Base-by-base conservation (phyloP, 441 rosid species). In the Pelargonium citronellum region DNA sequence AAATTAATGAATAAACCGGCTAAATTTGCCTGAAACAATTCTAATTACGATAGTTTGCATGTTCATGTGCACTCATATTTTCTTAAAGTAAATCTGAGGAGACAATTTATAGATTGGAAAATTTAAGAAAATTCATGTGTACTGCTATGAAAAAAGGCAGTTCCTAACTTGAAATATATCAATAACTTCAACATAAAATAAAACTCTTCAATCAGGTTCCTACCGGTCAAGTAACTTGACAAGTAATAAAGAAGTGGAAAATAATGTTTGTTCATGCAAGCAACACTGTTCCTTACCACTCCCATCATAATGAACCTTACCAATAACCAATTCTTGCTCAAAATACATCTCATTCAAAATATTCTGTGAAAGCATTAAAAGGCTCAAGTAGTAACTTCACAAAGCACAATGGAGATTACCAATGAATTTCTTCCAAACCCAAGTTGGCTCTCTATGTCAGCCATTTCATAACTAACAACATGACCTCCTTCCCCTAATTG, bases 401-500 rank as follows among this genome's bases (percentile, higher is more conserved):
- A 53, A 69, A 15, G 58, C 17, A 46, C 19, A 19, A 13, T 65
- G 51, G 73, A 58, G 79, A 70, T 82, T 87, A 89, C 99, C 92
- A 94, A 74, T 13, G 97, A 94, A 73, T 87, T 91, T 63, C 97
- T 86, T 77, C 96, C 96, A 79, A 84, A 84, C 16, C 99, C 99
- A 74, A 95, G 94, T 80, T 87, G 78, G 74, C 77, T 79, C 81
- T 85, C 84, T 67, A 95, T 87, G 79, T 91, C 96, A 39, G 78
- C 84, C 97, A 95, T 95, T 79, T 95, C 97, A 78, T 95, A 91
- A 73, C 94, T 89, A 69, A 90, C 84, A 70, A 89, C 84, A 71
- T 88, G 80, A 74, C 99, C 96, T 60, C 92, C 91, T 19, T 95
- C 95, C 63, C 91, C 99, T 90, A 80, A 78, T 85, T 77, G 75